Conservation (phyloP, 768 basidiomycete species). For the Auricularia cornea region DNA sequence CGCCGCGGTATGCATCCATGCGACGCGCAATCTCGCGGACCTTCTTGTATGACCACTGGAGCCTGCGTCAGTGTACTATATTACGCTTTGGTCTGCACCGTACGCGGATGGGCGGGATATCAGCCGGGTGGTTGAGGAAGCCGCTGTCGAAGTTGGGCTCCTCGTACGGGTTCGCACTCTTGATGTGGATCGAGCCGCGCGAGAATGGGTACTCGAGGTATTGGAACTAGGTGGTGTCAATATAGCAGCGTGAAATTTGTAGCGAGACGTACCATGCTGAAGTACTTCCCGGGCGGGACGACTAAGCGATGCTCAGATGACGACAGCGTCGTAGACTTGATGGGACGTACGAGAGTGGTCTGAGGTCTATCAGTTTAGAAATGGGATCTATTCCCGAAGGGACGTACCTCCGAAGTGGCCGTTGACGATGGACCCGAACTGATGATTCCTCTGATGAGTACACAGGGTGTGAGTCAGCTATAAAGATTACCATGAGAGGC, state of each 20-base stretch:
- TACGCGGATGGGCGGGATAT: constrained; percentile 58
- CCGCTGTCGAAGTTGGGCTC: constrained; percentile 62
- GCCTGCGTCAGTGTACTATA: too few species aligned
- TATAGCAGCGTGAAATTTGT: neutral
- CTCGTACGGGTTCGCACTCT: constrained; percentile 49
- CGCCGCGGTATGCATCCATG: constrained; percentile 39
- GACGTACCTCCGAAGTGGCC: constrained; percentile 35
- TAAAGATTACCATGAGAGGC: constrained; percentile 50
- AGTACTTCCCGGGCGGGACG: constrained; percentile 9
- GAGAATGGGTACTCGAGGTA: constrained; percentile 34
- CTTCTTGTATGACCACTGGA: constrained; percentile 68
- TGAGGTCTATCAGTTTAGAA: constrained; percentile 43
- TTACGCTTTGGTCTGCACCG: too few species aligned
- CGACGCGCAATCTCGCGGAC: constrained; percentile 62
- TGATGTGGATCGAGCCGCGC: constrained; percentile 47
- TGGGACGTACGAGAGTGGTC: constrained; percentile 61
- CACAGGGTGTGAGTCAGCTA: neutral
- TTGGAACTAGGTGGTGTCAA: constrained; percentile 41
- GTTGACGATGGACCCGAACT: constrained; percentile 56
- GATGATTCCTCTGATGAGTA: neutral
- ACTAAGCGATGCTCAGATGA: neutral
- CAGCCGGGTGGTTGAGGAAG: constrained; percentile 75
- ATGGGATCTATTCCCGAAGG: neutral
- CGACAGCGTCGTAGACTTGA: neutral
- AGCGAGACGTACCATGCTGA: constrained; percentile 36